These are phyloP conservation scores for Cyclocybe cylindracea DNA, from an alignment of 768 basidiomycete species.

Conservation along the genomic window DNA sequence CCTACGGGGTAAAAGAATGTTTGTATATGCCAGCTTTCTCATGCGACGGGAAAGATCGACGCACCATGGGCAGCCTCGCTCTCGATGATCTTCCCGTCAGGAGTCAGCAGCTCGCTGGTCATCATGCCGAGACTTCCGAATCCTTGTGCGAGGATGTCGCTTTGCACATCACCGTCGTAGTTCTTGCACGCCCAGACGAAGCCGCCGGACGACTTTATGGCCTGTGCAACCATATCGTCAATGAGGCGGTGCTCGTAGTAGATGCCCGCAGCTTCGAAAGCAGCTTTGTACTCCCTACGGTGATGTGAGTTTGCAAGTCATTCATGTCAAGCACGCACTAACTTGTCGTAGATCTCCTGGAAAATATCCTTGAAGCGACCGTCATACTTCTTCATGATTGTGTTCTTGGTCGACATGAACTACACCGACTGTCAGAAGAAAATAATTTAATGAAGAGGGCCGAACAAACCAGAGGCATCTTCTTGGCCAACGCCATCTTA, in stretches of 20 bases:
- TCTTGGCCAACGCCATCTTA: slow-evolving; percentile 89
- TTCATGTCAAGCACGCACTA: slow-evolving; percentile 19
- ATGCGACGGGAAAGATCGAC: slow-evolving; percentile 2
- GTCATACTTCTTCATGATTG: slow-evolving; percentile 96
- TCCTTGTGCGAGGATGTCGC: slow-evolving; percentile 95
- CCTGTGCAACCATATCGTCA: slow-evolving; percentile 99
- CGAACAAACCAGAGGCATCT: slow-evolving; percentile 61
- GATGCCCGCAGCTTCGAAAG: slow-evolving; percentile 70
- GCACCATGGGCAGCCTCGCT: slow-evolving; percentile 93
- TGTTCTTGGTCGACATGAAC: slow-evolving; percentile 99
- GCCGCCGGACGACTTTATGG: slow-evolving; percentile 93
- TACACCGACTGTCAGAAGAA: slow-evolving; percentile 20
- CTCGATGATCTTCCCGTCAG: slow-evolving; percentile 91
- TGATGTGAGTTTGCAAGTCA: not conserved
- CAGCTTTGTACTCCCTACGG: slow-evolving; percentile 62
- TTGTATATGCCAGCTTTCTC: not conserved
- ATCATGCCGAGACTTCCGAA: slow-evolving; percentile 98
- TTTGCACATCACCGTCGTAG: slow-evolving; percentile 87
- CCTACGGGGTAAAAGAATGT: slow-evolving; percentile 31
- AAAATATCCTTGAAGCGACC: slow-evolving; percentile 99
- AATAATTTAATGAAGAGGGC: not conserved
- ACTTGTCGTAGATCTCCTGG: slow-evolving; percentile 90
- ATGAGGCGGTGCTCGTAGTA: slow-evolving; percentile 97
- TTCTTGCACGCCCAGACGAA: slow-evolving; percentile 80
- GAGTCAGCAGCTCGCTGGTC: slow-evolving; percentile 94